A percentile compares a stretch with the other conserved stretches of the same genome.
These are phyloP conservation scores for Allium cepa DNA, from an alignment of 106 monocot genomes.

Conservation along the genomic window DNA sequence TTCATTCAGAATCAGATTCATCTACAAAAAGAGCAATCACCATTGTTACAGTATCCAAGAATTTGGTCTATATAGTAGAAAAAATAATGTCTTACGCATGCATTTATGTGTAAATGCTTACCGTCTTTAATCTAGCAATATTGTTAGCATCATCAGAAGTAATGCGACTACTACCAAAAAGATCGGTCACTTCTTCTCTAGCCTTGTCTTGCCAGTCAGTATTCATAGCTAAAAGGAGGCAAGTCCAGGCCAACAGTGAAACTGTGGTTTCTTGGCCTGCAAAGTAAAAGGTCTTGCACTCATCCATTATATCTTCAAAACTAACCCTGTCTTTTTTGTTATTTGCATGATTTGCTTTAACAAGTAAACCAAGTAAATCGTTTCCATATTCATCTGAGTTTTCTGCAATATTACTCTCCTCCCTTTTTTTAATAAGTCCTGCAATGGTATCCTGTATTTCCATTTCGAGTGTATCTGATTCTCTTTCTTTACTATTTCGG, in stretches of 20 bases:
- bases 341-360: neutral
- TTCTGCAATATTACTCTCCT: neutral
- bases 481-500: conserved; percentile 2
- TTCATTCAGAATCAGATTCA: conserved; percentile 48
- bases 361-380: conserved; percentile 11
- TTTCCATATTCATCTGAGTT: conserved; percentile 5
- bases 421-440: conserved; percentile 5
- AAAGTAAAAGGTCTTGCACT: conserved; percentile 15
- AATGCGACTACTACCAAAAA: neutral
- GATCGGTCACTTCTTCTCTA: conserved; percentile 1
- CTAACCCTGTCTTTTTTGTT: neutral
- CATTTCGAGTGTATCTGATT: conserved; percentile 7
- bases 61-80: too few relatives aligned
- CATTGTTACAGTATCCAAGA: too few relatives aligned
- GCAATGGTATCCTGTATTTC: conserved; percentile 9
- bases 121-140: conserved; percentile 3
- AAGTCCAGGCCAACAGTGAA: neutral
- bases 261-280: conserved; percentile 7
- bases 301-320: conserved; percentile 5
- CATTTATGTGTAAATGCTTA: neutral
- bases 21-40: conserved; percentile 9
- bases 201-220: conserved; percentile 9
- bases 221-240: conserved; percentile 2
- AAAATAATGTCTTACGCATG: too few relatives aligned
- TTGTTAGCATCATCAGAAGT: conserved; percentile 4